Conservation (phyloP, 2,329 filamentous ascomycete species). For the Geosmithia putterillii region DNA sequence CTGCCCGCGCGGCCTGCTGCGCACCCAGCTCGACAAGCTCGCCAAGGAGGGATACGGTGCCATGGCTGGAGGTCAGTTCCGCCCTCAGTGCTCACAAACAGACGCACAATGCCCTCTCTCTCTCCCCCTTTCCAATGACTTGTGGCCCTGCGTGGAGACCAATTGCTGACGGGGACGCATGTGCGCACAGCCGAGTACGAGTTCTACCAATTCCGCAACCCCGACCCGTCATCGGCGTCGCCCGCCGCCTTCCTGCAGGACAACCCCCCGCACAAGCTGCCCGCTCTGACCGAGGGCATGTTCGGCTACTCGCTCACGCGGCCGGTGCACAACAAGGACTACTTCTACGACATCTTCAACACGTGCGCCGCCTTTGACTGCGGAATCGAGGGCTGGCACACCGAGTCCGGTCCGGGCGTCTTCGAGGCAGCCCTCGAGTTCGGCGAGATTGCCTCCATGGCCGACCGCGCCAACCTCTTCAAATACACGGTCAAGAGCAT, state of each 20-base stretch:
- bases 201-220: constrained; percentile 81
- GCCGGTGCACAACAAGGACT: constrained; percentile 81
- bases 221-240: constrained; percentile 41
- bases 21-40: constrained; percentile 54
- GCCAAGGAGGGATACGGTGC: constrained; percentile 60
- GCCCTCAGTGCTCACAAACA: too few relatives aligned
- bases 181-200: constrained; percentile 94
- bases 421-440: constrained; percentile 94
- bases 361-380: constrained; percentile 67
- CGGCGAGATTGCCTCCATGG: constrained; percentile 77
- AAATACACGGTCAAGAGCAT: constrained; percentile 91
- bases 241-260: constrained; percentile 63
- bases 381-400: constrained; percentile 89
- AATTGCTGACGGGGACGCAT: too few relatives aligned
- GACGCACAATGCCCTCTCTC: too few relatives aligned
- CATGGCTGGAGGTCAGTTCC: constrained; percentile 70
- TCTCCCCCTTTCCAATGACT: background rate
- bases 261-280: constrained; percentile 62
- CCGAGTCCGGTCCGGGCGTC: constrained; percentile 84
- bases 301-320: constrained; percentile 87
- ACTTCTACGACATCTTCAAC: constrained; percentile 81
- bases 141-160: too few relatives aligned
- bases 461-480: constrained; percentile 83
- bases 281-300: constrained; percentile 82
- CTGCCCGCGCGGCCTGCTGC: constrained; percentile 68